phyloP scores from a whole-genome alignment of 1,139 yeast genomes.

The Dujonia santamariae region DNA sequence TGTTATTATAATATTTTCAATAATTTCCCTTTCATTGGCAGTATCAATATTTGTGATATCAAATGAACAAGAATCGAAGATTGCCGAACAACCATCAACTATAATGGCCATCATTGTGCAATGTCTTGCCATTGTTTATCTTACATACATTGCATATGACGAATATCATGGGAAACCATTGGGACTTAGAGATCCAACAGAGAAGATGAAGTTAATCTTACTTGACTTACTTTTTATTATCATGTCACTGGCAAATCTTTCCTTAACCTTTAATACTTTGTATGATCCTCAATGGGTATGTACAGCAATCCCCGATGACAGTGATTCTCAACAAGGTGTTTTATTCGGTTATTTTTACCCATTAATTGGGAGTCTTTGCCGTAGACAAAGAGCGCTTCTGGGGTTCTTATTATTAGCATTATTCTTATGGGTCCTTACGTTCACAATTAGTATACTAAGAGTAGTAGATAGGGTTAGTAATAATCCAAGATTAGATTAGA shows the following conservation, averaged over 20 bases:
- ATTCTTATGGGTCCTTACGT: conserved; percentile 81
- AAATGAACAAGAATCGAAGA: conserved; percentile 24
- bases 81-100: conserved; percentile 83
- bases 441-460: conserved; percentile 76
- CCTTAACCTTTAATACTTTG: conserved; percentile 81
- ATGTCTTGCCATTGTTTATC: conserved; percentile 71
- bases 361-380: conserved; percentile 53
- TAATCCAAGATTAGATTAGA: conserved; percentile 12
- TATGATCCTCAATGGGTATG: conserved; percentile 87
- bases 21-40: conserved; percentile 67
- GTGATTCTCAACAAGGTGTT: conserved; percentile 20
- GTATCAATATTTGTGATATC: conserved; percentile 58
- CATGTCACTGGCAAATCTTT: conserved; percentile 87
- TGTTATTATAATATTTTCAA: conserved; percentile 59
- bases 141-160: conserved; percentile 80
- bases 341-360: conserved; percentile 26
- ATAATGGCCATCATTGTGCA: conserved; percentile 90
- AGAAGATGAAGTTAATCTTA: conserved; percentile 73
- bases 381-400: conserved; percentile 76
- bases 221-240: conserved; percentile 84
- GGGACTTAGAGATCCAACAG: conserved; percentile 80
- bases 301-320: conserved; percentile 17
- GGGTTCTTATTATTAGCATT: conserved; percentile 74
- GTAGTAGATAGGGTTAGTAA: conserved; percentile 67
- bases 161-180: conserved; percentile 90